A percentile compares a stretch with the other conserved stretches of the same genome.
These are phyloP conservation scores for Paracoccidioides brasiliensis DNA, from an alignment of 2,329 filamentous ascomycete genomes.

Conservation along the genomic window DNA sequence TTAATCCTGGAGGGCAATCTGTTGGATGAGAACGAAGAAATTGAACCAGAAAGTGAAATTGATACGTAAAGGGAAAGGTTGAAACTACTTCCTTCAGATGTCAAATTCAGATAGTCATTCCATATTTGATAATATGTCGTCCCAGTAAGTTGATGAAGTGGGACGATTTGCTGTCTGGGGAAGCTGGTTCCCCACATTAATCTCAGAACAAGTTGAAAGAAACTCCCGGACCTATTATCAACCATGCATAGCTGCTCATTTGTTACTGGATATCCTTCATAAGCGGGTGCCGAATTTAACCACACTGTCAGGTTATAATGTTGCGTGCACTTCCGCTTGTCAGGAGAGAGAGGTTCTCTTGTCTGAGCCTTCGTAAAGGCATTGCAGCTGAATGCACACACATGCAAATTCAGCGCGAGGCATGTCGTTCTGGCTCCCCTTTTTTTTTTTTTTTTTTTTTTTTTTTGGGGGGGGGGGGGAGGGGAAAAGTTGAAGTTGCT, in stretches of 20 bases:
- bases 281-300: neutral
- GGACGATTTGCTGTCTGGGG: neutral
- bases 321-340: no score
- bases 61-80: neutral
- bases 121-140: constrained; percentile 17
- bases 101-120: constrained; percentile 19
- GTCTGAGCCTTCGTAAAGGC: no score
- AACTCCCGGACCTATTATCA: constrained; percentile 16
- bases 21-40: neutral
- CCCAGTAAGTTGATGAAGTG: constrained; percentile 13
- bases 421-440: no score
- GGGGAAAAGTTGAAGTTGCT: no score
- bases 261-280: neutral
- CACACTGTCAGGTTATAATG: no score
- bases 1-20: neutral
- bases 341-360: no score
- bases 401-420: no score
- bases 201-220: constrained; percentile 14
- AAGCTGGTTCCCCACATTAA: constrained; percentile 4
- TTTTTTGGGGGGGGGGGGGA: no score
- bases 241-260: constrained; percentile 8
- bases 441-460: no score
- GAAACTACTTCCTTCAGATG: constrained; percentile 9
- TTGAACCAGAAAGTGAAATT: neutral
- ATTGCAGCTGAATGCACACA: no score